Conservation (phyloP, 768 basidiomycete genomes). For the Agaricus blazei region DNA sequence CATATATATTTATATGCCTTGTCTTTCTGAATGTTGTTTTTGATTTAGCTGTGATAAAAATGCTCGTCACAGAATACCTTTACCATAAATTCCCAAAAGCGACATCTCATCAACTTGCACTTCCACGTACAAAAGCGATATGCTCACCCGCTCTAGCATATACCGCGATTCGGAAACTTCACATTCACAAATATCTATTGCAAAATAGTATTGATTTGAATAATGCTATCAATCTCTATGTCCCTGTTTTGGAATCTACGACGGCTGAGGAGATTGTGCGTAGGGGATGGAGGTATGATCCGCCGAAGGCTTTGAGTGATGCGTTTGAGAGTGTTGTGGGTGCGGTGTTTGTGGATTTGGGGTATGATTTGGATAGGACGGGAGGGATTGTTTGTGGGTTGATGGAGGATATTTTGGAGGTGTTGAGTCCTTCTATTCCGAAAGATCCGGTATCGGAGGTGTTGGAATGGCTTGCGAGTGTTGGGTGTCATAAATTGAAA, state of each 20-base stretch:
- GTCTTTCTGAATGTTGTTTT: constrained; percentile 5
- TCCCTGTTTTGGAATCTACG: constrained; percentile 52
- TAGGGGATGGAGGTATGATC: constrained; percentile 76
- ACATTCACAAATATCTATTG: constrained; percentile 65
- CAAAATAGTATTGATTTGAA: constrained; percentile 66
- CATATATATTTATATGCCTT: not conserved
- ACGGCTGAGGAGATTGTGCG: constrained; percentile 58
- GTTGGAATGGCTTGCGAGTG: constrained; percentile 55
- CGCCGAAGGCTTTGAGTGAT: constrained; percentile 83
- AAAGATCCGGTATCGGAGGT: constrained; percentile 73
- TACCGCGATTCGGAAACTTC: constrained; percentile 59
- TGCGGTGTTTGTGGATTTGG: constrained; percentile 77
- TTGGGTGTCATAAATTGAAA: constrained; percentile 45
- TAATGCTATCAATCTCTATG: constrained; percentile 54
- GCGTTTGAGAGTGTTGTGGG: constrained; percentile 83
- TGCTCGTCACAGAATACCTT: constrained; percentile 69
- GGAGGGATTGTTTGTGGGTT: constrained; percentile 52
- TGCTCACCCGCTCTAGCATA: constrained; percentile 71
- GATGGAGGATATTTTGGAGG: constrained; percentile 63
- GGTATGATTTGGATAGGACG: constrained; percentile 67
- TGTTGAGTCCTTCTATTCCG: constrained; percentile 52
- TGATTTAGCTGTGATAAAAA: constrained; percentile 56
- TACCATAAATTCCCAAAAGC: constrained; percentile 65
- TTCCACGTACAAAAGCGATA: constrained; percentile 64
- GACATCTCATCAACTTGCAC: constrained; percentile 72